phyloP scores from a whole-genome alignment of 352 stramenopile genomes.

The Pythium aquatile region DNA sequence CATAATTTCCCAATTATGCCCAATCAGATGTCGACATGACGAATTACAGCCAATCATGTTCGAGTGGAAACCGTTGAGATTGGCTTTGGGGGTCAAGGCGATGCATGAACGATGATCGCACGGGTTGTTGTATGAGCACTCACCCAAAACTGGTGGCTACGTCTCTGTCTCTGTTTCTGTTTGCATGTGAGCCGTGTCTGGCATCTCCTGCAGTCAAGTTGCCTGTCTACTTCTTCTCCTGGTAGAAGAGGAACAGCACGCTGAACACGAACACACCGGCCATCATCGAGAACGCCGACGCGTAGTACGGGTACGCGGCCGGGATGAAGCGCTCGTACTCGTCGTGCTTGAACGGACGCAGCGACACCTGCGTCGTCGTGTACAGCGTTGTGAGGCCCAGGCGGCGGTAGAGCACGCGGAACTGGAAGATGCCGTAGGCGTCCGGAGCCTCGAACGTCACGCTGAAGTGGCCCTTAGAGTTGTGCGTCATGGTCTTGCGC shows the following conservation, averaged over 20 bases:
- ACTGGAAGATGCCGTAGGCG: conserved; percentile 94
- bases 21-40: neutral
- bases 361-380: conserved; percentile 88
- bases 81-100: too few species aligned
- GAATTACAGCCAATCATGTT: conserved; percentile 1
- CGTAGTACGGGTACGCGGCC: conserved; percentile 92
- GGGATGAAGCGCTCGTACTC: conserved; percentile 95
- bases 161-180: neutral
- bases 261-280: conserved; percentile 89
- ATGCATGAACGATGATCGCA: too few species aligned
- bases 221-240: conserved; percentile 49
- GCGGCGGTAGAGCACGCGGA: conserved; percentile 90
- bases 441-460: conserved; percentile 89
- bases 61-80: neutral
- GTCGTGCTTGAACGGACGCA: conserved; percentile 94
- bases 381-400: conserved; percentile 85
- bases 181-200: neutral
- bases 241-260: conserved; percentile 88
- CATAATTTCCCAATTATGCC: neutral
- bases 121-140: neutral
- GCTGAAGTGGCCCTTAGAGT: conserved; percentile 71
- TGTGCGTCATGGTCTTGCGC: conserved; percentile 79
- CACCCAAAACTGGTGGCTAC: conserved; percentile 5
- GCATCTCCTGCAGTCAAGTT: neutral
- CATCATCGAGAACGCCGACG: conserved; percentile 90